Evolutionary conservation across 495 filamentous ascomycete genomes (phyloP).

Genomic region (Venustampulla echinocandica): DNA sequence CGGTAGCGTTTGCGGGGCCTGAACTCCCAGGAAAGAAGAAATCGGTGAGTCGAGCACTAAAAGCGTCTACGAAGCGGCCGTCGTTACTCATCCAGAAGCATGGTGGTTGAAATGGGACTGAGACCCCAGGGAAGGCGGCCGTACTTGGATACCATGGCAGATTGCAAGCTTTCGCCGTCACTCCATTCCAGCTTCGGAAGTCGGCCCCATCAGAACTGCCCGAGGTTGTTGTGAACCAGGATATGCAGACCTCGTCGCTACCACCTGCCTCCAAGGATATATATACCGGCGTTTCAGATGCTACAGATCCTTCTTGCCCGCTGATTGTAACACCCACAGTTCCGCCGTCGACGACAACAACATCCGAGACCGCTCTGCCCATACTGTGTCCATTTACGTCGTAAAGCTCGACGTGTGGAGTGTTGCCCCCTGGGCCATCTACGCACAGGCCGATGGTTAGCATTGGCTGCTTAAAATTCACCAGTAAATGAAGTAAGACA

Average conservation of each 20-base stretch:
- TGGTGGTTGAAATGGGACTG: neutral
- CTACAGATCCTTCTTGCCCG: neutral
- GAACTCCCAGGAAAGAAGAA: neutral
- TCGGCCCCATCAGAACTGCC: neutral
- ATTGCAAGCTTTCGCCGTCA: neutral
- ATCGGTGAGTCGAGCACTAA: neutral
- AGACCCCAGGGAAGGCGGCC: neutral
- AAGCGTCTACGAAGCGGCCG: neutral
- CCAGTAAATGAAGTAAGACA: too few relatives aligned
- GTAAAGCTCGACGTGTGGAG: neutral
- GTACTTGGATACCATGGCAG: neutral
- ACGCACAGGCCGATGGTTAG: too few relatives aligned
- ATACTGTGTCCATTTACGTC: neutral
- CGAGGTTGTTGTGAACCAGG: neutral
- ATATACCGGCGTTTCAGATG: neutral
- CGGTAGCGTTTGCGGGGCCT: neutral
- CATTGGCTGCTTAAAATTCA: too few relatives aligned
- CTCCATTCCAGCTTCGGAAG: neutral
- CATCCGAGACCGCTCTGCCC: neutral
- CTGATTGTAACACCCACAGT: neutral
- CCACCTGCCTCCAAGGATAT: neutral
- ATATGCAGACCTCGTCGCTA: neutral
- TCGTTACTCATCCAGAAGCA: slow-evolving; percentile 1
- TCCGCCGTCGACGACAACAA: neutral
- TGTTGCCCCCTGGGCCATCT: neutral